phyloP scores from a whole-genome alignment of 1,284 basidiomycete genomes.

The Bjerkandera adusta region DNA sequence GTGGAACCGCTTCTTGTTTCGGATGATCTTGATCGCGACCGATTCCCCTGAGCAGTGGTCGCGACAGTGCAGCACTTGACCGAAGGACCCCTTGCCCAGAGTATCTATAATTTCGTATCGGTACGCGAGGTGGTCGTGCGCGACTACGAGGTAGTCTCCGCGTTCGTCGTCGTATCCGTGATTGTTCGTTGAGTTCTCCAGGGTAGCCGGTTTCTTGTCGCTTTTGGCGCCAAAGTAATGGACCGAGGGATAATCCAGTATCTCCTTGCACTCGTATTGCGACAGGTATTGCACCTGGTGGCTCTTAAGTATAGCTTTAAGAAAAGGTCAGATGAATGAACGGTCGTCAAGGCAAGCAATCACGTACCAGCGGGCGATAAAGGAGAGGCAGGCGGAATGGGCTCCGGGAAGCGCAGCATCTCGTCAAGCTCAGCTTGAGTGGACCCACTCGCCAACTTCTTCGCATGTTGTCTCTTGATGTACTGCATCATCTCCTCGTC shows the following conservation, averaged over 20 bases:
- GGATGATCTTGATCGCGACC: constrained; percentile 98
- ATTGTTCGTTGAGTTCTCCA: constrained; percentile 81
- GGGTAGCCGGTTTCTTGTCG: constrained; percentile 77
- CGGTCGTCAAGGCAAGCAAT: constrained; percentile 9
- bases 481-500: constrained; percentile 98
- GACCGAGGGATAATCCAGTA: constrained; percentile 83
- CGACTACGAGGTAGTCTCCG: constrained; percentile 92
- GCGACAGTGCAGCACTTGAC: constrained; percentile 94
- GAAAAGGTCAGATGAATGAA: constrained; percentile 10
- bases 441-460: constrained; percentile 82
- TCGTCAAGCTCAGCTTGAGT: constrained; percentile 87
- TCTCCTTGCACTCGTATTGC: constrained; percentile 89
- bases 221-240: constrained; percentile 83
- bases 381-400: constrained; percentile 69
- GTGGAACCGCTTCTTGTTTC: constrained; percentile 99
- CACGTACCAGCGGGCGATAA: constrained; percentile 71
- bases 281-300: constrained; percentile 67
- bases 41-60: constrained; percentile 97
- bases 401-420: constrained; percentile 91
- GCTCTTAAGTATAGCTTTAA: constrained; percentile 59
- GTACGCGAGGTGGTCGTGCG: constrained; percentile 92
- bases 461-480: constrained; percentile 85
- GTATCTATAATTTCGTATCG: constrained; percentile 94
- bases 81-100: constrained; percentile 97
- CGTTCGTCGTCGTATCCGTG: constrained; percentile 98